Base-by-base conservation (phyloP, 257 asterid genomes). In the Fraxinus pennsylvanica region DNA sequence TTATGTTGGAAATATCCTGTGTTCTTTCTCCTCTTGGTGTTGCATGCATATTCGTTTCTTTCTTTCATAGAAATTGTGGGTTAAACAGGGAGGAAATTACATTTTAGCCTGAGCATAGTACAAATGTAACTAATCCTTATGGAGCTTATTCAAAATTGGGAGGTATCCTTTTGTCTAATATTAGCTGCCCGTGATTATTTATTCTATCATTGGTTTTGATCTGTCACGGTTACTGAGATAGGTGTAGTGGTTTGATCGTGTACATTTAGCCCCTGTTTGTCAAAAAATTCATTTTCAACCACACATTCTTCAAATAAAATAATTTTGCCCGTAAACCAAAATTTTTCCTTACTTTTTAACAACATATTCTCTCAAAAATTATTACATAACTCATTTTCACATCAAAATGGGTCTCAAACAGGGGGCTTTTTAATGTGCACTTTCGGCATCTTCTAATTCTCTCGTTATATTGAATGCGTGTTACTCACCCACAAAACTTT, bases 111-210 rank as follows among this genome's bases (percentile, higher is more conserved):
- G 27, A 47, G 45, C 67, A 73, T 50, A 50, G 6, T 36, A 17
- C 25, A 32, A 63, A 9, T 74, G 77, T 61, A 57, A n/a, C n/a
- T 6, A 38, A 74, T 36, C 66, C 67, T 27, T 30, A 9, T 4
- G 29, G 57, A 41, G 22, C 9, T 39, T 38, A 38, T 61, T 71
- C 61, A 39, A 41, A 50, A 38, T 71, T 71, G 47, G 14, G 61
- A 29, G 29, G 12, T 72, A 27, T n/a, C 10, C 12, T 57, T 75
- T 32, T n/a, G 32, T 32, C 41, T 75, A 41, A 6, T 65, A 27
- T 75, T 63, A 63, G 78, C 71, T 30, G 29, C 15, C 32, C 38
- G 35, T 61, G 78, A 36, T 59, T 74, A 33, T 36, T 74, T 57
- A 15, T 36, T 57, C 67, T n/a, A 57, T 74, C 17, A 10, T 52